Base-by-base conservation (phyloP, 1,284 basidiomycete species). In the Malassezia sp. region DNA sequence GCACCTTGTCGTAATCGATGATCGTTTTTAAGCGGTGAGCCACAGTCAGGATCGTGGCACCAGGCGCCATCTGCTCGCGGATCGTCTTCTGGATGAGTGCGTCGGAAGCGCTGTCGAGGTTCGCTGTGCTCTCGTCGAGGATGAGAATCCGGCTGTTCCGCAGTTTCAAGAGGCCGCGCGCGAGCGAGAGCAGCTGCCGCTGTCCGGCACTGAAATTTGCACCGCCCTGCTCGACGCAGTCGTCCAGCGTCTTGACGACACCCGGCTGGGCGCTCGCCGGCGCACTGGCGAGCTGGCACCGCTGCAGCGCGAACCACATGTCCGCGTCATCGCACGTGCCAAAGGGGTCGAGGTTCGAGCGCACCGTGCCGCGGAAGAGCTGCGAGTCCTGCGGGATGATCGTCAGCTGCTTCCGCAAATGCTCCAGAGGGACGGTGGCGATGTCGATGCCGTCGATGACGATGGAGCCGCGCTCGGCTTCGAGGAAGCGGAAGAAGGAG, bases 401-500 rank as follows among this genome's bases (percentile, higher is more conserved):
- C 1, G 83, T 84, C 60, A 86, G 66, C 40, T 81, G 75, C 14
- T 81, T 81, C 26, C 91, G 78, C 44, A 97, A 76, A 69, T 90
- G 86, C 63, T 85, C 78, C 18, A 91, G 74, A 1, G 88, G 88
- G 53, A 96, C 89, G 5, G 74, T 80, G 0, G 83, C 81, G 47
- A 93, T 85, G 68, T 93, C 85, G 20, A 90, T 59, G n/a, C 78
- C 85, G 71, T 96, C 91, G 38, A 99, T 79, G 17, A 81, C 45
- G 47, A 97, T 95, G 37, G 75, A 77, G 0, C 90, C 90, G 9
- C 74, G 73, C 1, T 78, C 74, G 0, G 88, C 87, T 61, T 96
- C 89, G 6, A 83, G 82, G 61, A 95, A 93, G 41, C 93, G 80
- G 81, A 96, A 95, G 75, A 95, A 88, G 17, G 84, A 85, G 21